Evolutionary conservation across 352 stramenopile genomes (phyloP), one percentile per base, ranked within the genome.

Genomic region (Pythium rishiriense): DNA sequence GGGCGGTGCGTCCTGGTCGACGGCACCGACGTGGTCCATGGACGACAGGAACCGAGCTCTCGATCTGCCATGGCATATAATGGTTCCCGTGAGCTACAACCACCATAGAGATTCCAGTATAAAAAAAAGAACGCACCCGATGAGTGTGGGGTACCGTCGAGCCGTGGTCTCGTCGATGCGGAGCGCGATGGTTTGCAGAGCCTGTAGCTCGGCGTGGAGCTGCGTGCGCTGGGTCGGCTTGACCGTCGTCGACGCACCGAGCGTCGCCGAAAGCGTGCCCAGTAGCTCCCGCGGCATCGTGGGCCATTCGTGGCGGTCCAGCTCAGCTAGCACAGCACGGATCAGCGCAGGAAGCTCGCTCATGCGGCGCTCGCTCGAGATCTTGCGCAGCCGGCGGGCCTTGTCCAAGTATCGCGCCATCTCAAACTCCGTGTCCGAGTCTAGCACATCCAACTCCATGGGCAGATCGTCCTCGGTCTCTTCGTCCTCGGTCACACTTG

Each of bases 1-100:
- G 2, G 12, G 6, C 14, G 14, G 14, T 2, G 29, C 17, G 6
- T 43, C 29, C 37, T 46, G 11, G 4, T 14, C 21, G 17, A 24
- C 2, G 21, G 46, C 6, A 42, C 47, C 60, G n/a, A n/a, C n/a
- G n/a, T n/a, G n/a, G 2, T 43, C 42, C 6, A 67, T 3, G 14
- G 60, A 67, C 21, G 41, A 55, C 29, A 67, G 24, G 50, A 67
- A 67, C 2, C 60, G 60, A 14, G 51, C 50, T 29, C 25, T 67
- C 2, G 60, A 61, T 24, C 60, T 60, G 31, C 11, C 6, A 37
- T 37, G 31, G 31, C 37, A 6, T 21, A 19, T 5, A 43, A 43
- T 6, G 33, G 17, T 12, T 17, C 33, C 31, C 31, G 5, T 10
- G 5, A 35, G 31, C 31, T 35, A 11, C n/a, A n/a, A 43, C 33